Percentiles rank a stretch among this genome's conserved stretches.
Evolutionary conservation across 169 alveolate species (phyloP).

Genomic region (Blepharisma undulans): DNA sequence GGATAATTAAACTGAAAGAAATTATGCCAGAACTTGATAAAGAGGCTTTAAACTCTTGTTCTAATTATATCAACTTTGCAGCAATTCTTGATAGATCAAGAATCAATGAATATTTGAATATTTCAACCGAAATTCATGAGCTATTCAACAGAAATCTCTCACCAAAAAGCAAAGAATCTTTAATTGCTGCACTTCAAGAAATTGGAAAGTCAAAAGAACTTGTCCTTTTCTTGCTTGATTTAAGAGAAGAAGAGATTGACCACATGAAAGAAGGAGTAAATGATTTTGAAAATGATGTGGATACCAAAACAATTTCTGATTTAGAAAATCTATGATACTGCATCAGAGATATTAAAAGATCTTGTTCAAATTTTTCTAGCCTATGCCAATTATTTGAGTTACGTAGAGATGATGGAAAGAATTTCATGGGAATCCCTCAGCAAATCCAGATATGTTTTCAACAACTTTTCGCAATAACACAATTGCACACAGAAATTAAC

Average conservation of each 20-base stretch:
- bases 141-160: neutral
- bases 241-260: neutral
- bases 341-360: neutral
- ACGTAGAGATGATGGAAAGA: neutral
- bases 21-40: neutral
- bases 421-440: neutral
- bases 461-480: neutral
- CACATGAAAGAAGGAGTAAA: neutral
- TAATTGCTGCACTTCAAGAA: neutral
- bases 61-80: neutral
- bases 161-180: neutral
- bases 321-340: neutral
- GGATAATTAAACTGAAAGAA: neutral
- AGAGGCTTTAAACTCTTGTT: neutral
- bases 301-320: neutral
- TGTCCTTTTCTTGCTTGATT: neutral
- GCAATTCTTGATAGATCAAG: neutral
- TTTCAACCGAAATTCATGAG: neutral
- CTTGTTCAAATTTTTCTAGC: neutral
- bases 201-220: neutral
- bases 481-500: slow-evolving; percentile 1
- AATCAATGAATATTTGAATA: neutral
- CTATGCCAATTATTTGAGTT: neutral
- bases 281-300: neutral
- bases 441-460: neutral